Evolutionary conservation across 2,329 filamentous ascomycete genomes (phyloP), one percentile per base, ranked within the genome.

Genomic region (Lasiodiplodia citricola): DNA sequence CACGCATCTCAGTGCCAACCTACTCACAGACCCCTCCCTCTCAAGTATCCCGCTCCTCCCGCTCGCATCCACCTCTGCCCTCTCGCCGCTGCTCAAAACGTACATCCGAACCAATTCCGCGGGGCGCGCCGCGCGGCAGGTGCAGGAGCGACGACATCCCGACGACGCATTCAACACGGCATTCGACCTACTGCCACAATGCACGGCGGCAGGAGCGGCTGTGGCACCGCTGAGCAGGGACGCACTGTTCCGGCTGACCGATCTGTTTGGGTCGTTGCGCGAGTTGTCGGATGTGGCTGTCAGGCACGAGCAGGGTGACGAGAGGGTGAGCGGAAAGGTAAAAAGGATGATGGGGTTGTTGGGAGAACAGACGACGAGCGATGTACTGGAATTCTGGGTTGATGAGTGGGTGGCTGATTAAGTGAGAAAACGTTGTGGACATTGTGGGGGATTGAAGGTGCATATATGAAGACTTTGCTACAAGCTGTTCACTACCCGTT

Each of bases 351-450:
- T 72, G 52, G 35, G 44, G 11, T 72, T 74, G 7, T 67, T 80
- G 25, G 79, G 76, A 0, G 35, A 10, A 11, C 69, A 73, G 35
- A 70, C 56, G 31, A 71, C 75, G 18, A 28, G 37, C 8, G 70
- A 71, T 16, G 70, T 80, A 44, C 70, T 73, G 1, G 75, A 78
- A 21, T 80, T 80, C 69, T 80, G 76, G 57, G 57, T 31, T 8
- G 75, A 76, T 2, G 78, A 80, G 70, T 80, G 74, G 72, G 74
- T 62, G 41, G 66, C 56, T 14, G 56, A 62, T 31, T 68, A 47
- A 65, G 44, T 13, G 31, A 3, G 31, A 7, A 11, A 2, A 13
- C 35, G 2, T 2, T 25, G 25, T 18, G 23, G 23, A 23, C 21
- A 52, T 35, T 44, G 1, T 2, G 16, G 16, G 16, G 4, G 25